Percentiles rank a stretch among this genome's conserved stretches.
phyloP scores from a whole-genome alignment of 257 asterid genomes.

The Osmanthus fragrans region DNA sequence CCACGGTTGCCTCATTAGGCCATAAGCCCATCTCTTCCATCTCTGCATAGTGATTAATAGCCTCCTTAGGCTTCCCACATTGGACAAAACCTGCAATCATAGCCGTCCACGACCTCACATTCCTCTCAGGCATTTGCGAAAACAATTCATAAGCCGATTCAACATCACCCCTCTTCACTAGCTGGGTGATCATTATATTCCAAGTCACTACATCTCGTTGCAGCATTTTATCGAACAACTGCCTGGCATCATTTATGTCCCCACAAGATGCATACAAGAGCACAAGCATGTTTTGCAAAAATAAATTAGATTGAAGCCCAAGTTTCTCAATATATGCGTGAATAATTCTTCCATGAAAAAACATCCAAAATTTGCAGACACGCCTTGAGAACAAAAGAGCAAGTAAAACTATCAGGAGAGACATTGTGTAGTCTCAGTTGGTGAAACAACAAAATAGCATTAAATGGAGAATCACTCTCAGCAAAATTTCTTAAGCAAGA shows the following conservation, averaged over 20 bases:
- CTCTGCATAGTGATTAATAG: conserved; percentile 41
- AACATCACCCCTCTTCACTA: conserved; percentile 46
- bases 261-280: conserved; percentile 64
- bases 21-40: conserved; percentile 53
- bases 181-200: conserved; percentile 67
- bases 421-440: conserved; percentile 47
- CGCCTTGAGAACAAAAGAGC: conserved; percentile 63
- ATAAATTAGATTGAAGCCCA: conserved; percentile 44
- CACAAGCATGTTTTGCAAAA: conserved; percentile 47
- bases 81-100: conserved; percentile 65
- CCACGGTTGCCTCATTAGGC: conserved; percentile 64
- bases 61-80: conserved; percentile 58
- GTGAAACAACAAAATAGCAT: conserved; percentile 55
- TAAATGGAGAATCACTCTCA: conserved; percentile 43
- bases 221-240: conserved; percentile 55
- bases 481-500: conserved; percentile 54
- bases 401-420: conserved; percentile 50
- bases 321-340: conserved; percentile 54
- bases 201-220: conserved; percentile 62
- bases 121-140: conserved; percentile 53
- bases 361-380: conserved; percentile 42
- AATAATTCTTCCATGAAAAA: conserved; percentile 43
- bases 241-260: conserved; percentile 34
- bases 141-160: conserved; percentile 55
- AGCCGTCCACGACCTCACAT: conserved; percentile 72